A percentile compares a stretch with the other conserved stretches of the same genome.
phyloP scores from a whole-genome alignment of 179 eudicot genomes.

The Monotropa hypopitys region DNA sequence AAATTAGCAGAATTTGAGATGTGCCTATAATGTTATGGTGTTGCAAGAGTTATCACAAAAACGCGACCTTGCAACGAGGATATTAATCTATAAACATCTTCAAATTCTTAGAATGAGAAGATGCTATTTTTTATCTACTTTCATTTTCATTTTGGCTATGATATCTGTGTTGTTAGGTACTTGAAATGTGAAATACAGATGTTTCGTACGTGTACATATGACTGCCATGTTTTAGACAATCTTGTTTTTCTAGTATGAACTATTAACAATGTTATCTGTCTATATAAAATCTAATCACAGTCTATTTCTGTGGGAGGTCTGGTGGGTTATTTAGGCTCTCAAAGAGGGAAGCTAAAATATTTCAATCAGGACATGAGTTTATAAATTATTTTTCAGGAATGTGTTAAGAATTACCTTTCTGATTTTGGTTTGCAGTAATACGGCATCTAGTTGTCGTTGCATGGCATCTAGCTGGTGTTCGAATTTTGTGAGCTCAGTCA shows the following conservation, averaged over 20 bases:
- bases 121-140: neutral
- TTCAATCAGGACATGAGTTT: neutral
- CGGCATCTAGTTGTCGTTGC: neutral
- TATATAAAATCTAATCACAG: neutral
- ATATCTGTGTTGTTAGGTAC: neutral
- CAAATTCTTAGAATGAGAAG: neutral
- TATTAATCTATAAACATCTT: neutral
- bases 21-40: neutral
- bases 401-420: slow-evolving; percentile 10
- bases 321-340: neutral
- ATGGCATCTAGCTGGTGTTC: slow-evolving; percentile 14
- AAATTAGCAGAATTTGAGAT: neutral
- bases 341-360: neutral
- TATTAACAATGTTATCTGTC: neutral
- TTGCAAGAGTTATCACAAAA: neutral
- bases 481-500: slow-evolving; percentile 9
- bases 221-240: neutral
- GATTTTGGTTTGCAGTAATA: slow-evolving; percentile 4
- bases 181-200: neutral
- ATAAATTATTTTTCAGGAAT: neutral
- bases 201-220: neutral
- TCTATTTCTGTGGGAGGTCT: neutral
- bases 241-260: neutral
- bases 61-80: neutral
- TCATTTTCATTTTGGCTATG: neutral